Conservation (phyloP, 2,329 filamentous ascomycete species). For the Ceratocystis lukuohia region DNA sequence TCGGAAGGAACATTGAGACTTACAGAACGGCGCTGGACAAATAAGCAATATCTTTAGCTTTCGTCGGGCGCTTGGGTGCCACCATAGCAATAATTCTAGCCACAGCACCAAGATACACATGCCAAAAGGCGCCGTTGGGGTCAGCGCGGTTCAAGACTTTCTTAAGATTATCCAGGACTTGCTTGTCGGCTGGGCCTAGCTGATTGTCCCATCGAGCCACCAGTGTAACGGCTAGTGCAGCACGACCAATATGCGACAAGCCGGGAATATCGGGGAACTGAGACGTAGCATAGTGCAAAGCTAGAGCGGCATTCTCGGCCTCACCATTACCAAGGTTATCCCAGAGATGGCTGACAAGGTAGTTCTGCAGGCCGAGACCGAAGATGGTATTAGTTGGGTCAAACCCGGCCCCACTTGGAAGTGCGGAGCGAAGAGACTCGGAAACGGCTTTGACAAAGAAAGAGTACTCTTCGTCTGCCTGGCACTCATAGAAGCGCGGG, state of each 20-base stretch:
- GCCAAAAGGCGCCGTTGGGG: slow-evolving; percentile 37
- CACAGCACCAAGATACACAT: slow-evolving; percentile 39
- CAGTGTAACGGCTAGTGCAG: slow-evolving; percentile 55
- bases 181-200: slow-evolving; percentile 35
- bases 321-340: slow-evolving; percentile 34
- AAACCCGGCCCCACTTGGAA: slow-evolving; percentile 28
- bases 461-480: slow-evolving; percentile 21
- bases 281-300: slow-evolving; percentile 58
- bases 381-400: slow-evolving; percentile 31
- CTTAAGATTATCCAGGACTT: slow-evolving; percentile 32
- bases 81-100: slow-evolving; percentile 32
- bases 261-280: slow-evolving; percentile 58
- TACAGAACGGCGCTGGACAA: slow-evolving; percentile 29
- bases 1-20: slow-evolving; percentile 21
- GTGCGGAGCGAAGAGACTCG: slow-evolving; percentile 29
- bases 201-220: slow-evolving; percentile 62
- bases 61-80: slow-evolving; percentile 31
- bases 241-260: slow-evolving; percentile 57
- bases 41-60: slow-evolving; percentile 25
- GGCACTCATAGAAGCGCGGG: not conserved
- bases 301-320: slow-evolving; percentile 48
- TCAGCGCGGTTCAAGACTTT: slow-evolving; percentile 30
- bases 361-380: slow-evolving; percentile 29
- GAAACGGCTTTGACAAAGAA: slow-evolving; percentile 29
- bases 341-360: slow-evolving; percentile 42